Evolutionary conservation across 2,329 filamentous ascomycete species (phyloP).

Genomic region (Sporothrix euskadiensis): DNA sequence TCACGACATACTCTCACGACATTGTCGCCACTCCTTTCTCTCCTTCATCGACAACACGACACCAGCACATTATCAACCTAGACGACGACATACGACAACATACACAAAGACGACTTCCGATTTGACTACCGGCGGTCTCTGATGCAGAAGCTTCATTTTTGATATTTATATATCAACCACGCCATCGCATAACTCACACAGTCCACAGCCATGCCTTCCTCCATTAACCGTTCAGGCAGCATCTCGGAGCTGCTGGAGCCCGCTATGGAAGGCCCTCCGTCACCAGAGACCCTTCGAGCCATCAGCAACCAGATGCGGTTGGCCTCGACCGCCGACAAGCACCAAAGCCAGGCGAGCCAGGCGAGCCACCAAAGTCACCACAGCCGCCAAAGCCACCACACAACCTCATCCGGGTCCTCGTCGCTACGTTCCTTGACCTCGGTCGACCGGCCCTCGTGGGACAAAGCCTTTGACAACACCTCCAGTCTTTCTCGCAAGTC

Average conservation of each 20-base stretch:
- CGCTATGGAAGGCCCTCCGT: conserved; percentile 61
- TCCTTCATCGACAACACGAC: neutral
- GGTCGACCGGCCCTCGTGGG: conserved; percentile 51
- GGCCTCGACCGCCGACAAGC: conserved; percentile 51
- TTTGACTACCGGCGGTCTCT: neutral
- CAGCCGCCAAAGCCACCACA: conserved; percentile 43
- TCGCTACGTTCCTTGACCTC: conserved; percentile 52
- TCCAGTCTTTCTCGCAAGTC: conserved; percentile 53
- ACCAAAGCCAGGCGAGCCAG: conserved; percentile 36
- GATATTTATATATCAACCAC: neutral
- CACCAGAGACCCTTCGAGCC: conserved; percentile 59
- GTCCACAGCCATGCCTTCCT: conserved; percentile 22
- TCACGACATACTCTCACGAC: neutral
- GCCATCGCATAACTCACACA: conserved; percentile 14
- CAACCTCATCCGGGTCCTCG: conserved; percentile 58
- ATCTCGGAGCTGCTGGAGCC: conserved; percentile 55
- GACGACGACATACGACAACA: conserved; percentile 2
- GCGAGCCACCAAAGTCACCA: neutral
- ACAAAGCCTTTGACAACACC: conserved; percentile 46
- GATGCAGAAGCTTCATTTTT: neutral
- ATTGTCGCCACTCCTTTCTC: neutral
- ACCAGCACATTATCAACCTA: neutral
- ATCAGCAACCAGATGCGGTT: conserved; percentile 61
- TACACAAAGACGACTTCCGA: neutral
- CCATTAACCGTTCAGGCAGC: conserved; percentile 31